A percentile compares a stretch with the other conserved stretches of the same genome.
Evolutionary conservation across 805 yeast species (phyloP).

Genomic region (Maudiozyma bulderi): DNA sequence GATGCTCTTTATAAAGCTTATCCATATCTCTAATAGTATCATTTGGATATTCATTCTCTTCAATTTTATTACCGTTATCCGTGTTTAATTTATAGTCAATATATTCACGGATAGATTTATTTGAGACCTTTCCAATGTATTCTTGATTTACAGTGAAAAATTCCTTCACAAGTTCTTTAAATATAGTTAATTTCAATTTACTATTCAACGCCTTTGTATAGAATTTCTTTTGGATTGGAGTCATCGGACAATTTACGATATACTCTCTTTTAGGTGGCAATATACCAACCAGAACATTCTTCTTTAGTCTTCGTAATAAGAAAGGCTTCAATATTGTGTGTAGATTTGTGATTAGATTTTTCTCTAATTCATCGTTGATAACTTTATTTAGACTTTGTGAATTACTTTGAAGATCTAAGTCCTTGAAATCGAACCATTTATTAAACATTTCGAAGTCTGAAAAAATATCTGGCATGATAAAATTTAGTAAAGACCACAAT

Average conservation of each 20-base stretch:
- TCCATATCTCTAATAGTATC: slow-evolving; percentile 19
- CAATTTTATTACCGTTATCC: slow-evolving; percentile 1
- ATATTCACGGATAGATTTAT: slow-evolving; percentile 33
- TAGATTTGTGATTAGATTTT: slow-evolving; percentile 58
- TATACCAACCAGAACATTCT: slow-evolving; percentile 50
- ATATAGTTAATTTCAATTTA: slow-evolving; percentile 35
- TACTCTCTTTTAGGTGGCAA: slow-evolving; percentile 90
- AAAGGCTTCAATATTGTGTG: slow-evolving; percentile 89
- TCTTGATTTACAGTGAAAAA: slow-evolving; percentile 36
- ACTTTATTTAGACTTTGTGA: slow-evolving; percentile 30
- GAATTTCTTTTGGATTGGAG: slow-evolving; percentile 52
- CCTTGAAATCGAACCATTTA: slow-evolving; percentile 85
- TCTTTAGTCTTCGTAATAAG: slow-evolving; percentile 69
- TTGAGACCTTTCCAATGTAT: slow-evolving; percentile 24
- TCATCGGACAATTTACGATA: slow-evolving; percentile 61
- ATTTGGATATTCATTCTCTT: slow-evolving; percentile 3
- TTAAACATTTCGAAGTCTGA: slow-evolving; percentile 84
- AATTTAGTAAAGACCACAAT: slow-evolving; percentile 85
- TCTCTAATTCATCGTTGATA: slow-evolving; percentile 49
- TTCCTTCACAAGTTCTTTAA: slow-evolving; percentile 42
- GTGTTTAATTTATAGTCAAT: slow-evolving; percentile 30
- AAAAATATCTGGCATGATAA: slow-evolving; percentile 86
- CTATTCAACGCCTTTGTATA: slow-evolving; percentile 44
- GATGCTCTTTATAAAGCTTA: slow-evolving; percentile 22
- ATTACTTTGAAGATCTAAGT: slow-evolving; percentile 33